Conservation (phyloP, 2,329 filamentous ascomycete species). For the Pseudomassariella vexata region DNA sequence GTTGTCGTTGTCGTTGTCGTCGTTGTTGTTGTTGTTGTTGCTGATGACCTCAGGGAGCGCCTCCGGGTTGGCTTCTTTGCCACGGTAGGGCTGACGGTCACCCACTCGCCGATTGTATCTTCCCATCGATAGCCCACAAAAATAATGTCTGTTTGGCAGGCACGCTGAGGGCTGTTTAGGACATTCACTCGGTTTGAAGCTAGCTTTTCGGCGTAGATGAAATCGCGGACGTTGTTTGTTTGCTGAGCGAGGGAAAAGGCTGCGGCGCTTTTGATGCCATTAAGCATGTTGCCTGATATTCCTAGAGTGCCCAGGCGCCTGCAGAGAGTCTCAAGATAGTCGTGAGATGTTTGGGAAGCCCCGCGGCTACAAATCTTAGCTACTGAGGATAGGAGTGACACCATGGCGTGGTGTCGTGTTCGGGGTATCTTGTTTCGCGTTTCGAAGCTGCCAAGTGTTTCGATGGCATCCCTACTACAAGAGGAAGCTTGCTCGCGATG, state of each 20-base stretch:
- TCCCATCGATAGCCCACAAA: conserved; percentile 43
- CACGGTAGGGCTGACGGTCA: conserved; percentile 38
- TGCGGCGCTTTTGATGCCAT: conserved; percentile 36
- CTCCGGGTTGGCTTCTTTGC: conserved; percentile 14
- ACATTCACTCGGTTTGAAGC: conserved; percentile 3
- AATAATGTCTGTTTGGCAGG: conserved; percentile 10
- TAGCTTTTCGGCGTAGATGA: conserved; percentile 47
- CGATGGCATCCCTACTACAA: not conserved
- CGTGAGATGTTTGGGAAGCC: conserved; percentile 18
- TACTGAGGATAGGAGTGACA: conserved; percentile 21
- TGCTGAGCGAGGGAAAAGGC: conserved; percentile 47
- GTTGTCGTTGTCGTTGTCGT: conserved; percentile 1
- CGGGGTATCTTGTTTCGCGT: conserved; percentile 10
- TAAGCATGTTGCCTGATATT: conserved; percentile 25
- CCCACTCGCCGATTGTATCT: conserved; percentile 52
- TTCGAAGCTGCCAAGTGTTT: not conserved
- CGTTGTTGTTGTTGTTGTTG: too few species aligned
- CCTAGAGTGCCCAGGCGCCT: conserved; percentile 29
- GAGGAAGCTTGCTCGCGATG: not conserved
- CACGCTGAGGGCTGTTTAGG: too few species aligned
- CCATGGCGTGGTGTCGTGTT: conserved; percentile 17
- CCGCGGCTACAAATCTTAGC: conserved; percentile 22
- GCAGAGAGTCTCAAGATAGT: conserved; percentile 28
- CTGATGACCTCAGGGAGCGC: conserved; percentile 14
- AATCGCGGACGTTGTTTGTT: conserved; percentile 46